Base-by-base conservation (phyloP, 805 yeast genomes). In the Candida ortonii region DNA sequence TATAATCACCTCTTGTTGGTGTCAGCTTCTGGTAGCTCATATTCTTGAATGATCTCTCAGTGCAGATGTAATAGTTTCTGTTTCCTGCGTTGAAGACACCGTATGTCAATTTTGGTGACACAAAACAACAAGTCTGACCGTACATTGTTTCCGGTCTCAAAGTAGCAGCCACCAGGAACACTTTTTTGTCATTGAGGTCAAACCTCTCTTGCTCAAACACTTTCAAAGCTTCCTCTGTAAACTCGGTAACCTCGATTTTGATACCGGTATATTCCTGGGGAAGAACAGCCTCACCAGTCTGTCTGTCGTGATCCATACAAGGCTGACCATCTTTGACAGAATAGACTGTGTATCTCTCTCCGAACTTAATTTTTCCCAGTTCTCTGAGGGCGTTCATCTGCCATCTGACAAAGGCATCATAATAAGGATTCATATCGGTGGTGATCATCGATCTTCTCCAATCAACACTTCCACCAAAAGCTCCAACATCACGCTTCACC, bases 241-340 rank as follows among this genome's bases (percentile, higher is more conserved):
- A 76, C 47, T 79, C 82, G 17, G 70, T 62, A 29, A 82, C 71
- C 60, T 76, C 68, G 55, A 93, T 90, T 74, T 93, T 93, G 59
- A 93, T 78, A 50, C 89, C 97, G 21, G 86, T 79, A 64, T 93
- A 93, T 64, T 93, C 98, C 67, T 93, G 97, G 25, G 98, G 97
- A 49, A 81, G 75, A 27, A 93, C 93, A 63, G 94, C 97, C 69
- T 93, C 98, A 60, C 98, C 98, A 31, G 90, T 77, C 64, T 76
- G 84, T 73, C 98, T 82, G 66, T 93, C 98, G 64, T 93, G 98
- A 65, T 93, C 98, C 90, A 93, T 89, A 73, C 98, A 93, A 24
- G 98, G 94, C 71, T 93, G 98, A 47, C 97, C 97, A 65, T 93
- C 98, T 67, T 85, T 90, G 59, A 88, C 95, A 25, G 97, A 89